Base-by-base conservation (phyloP, 139 green algal species). In the Volvox reticuliferus region DNA sequence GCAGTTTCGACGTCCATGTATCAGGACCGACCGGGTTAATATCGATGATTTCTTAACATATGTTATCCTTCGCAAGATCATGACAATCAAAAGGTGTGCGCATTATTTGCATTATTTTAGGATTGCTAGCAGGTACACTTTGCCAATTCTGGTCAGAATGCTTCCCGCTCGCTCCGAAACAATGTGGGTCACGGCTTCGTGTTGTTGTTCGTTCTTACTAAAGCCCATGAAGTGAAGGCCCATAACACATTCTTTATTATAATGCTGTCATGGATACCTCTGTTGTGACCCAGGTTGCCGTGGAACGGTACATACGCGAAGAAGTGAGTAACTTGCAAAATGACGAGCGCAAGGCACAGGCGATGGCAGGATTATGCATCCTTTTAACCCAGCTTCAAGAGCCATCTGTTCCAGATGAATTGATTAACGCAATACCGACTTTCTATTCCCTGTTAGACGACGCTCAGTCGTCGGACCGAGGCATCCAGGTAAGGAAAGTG, bases 311-410 rank as follows among this genome's bases (percentile, higher is more conserved):
- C 28, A 75, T 90, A 2, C 14, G n/a, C 24, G 50, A 83, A 24
- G 86, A 90, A 33, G 86, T 83, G 0, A 22, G 0, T 0, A 75
- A 90, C 50, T 36, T 90, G 6, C 1, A 37, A 2, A 30, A 83
- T 76, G 73, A 75, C 0, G 50, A 35, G 2, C 32, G 13, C 5
- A 79, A 77, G 14, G 50, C 71, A 22, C 55, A 90, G 37, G 86
- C 86, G 1, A 76, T 90, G 86, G 86, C 86, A 22, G 73, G 71
- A 1, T 26, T 90, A 16, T 71, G 44, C 44, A 32, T 90, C 12
- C n/a, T 90, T 0, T 32, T 90, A 2, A 90, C 86, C 12, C 86
- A 90, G 35, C 30, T 90, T 9, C 86, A 90, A 37, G 86, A 90
- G 19, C 73, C 86, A 24, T 75, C 36, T 1, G 73, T 90, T 17